A percentile compares a stretch with the other conserved stretches of the same genome.
Conservation (phyloP, 2,329 filamentous ascomycete genomes). For the Bertia moriformis region DNA sequence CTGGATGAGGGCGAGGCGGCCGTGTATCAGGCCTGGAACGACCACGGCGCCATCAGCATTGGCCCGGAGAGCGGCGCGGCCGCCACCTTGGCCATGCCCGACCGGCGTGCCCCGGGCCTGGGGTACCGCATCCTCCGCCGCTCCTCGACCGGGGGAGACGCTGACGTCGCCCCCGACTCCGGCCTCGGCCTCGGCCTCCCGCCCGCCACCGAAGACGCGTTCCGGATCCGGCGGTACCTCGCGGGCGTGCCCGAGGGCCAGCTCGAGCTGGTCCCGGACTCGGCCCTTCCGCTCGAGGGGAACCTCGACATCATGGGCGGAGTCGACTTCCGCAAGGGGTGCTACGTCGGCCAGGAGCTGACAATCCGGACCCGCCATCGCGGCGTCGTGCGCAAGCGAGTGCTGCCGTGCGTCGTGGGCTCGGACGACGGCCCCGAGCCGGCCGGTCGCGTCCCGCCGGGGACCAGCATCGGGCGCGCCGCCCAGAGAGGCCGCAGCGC, state of each 20-base stretch:
- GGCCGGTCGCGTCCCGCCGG: constrained; percentile 22
- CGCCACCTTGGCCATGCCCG: constrained; percentile 19
- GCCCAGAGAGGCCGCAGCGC: constrained; percentile 39
- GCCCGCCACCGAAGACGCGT: constrained; percentile 38
- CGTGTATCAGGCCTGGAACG: constrained; percentile 64
- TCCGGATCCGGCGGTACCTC: constrained; percentile 65
- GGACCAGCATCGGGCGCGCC: constrained; percentile 32
- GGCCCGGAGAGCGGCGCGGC: constrained; percentile 2
- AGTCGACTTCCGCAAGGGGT: constrained; percentile 89
- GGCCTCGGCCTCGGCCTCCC: constrained; percentile 35
- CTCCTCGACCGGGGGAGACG: constrained; percentile 2
- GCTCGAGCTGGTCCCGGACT: constrained; percentile 56
- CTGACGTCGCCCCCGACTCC: constrained; percentile 9
- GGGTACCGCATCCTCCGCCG: constrained; percentile 13
- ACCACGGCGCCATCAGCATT: constrained; percentile 7
- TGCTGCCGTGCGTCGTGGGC: constrained; percentile 70
- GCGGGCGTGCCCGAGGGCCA: constrained; percentile 76
- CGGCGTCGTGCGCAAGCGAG: constrained; percentile 79
- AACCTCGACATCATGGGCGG: constrained; percentile 78
- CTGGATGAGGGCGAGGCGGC: constrained; percentile 49
- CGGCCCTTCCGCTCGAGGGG: constrained; percentile 69
- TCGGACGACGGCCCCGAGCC: constrained; percentile 15
- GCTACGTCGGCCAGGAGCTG: constrained; percentile 91
- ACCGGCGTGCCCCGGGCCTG: constrained; percentile 16
- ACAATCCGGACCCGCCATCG: constrained; percentile 92